A percentile compares a stretch with the other conserved stretches of the same genome.
These are phyloP conservation scores for Paecilomyces dactylethromorphus DNA, from an alignment of 2,329 filamentous ascomycete genomes.

Conservation along the genomic window DNA sequence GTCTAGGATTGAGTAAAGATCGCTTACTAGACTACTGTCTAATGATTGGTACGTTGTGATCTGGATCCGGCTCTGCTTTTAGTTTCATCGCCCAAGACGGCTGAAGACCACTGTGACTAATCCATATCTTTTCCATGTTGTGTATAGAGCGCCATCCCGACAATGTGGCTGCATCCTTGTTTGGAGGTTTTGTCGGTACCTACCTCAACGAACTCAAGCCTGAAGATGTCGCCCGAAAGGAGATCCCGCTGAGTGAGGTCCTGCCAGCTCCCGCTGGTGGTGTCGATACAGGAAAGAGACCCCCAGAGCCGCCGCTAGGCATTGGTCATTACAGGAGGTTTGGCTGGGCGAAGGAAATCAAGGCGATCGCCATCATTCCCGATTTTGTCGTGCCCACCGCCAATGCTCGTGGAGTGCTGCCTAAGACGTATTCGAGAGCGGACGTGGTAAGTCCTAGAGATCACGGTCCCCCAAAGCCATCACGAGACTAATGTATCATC, in stretches of 20 bases:
- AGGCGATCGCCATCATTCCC: conserved; percentile 92
- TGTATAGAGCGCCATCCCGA: conserved; percentile 69
- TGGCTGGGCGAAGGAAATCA: conserved; percentile 88
- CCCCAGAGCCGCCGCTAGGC: conserved; percentile 80
- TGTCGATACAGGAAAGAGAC: conserved; percentile 77
- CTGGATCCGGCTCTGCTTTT: not conserved
- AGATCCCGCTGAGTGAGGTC: conserved; percentile 92
- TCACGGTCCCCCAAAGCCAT: not conserved
- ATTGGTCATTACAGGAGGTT: conserved; percentile 98
- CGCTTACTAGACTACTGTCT: conserved; percentile 91
- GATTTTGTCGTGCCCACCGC: conserved; percentile 95
- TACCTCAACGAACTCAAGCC: conserved; percentile 89
- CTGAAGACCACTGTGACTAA: not conserved
- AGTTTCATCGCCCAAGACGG: not conserved
- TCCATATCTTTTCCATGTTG: not conserved
- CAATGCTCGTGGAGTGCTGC: conserved; percentile 78
- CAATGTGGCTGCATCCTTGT: conserved; percentile 90
- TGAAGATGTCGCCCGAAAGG: conserved; percentile 80
- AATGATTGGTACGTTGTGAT: conserved; percentile 70
- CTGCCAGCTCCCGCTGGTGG: conserved; percentile 85
- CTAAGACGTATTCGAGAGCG: conserved; percentile 67
- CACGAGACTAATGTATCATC: conserved; percentile 2
- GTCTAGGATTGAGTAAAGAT: conserved; percentile 68
- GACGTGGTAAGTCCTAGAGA: conserved; percentile 62
- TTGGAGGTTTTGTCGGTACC: conserved; percentile 93